Evolutionary conservation across 129 eudicot species (phyloP).

Genomic region (Escallonia rubra): DNA sequence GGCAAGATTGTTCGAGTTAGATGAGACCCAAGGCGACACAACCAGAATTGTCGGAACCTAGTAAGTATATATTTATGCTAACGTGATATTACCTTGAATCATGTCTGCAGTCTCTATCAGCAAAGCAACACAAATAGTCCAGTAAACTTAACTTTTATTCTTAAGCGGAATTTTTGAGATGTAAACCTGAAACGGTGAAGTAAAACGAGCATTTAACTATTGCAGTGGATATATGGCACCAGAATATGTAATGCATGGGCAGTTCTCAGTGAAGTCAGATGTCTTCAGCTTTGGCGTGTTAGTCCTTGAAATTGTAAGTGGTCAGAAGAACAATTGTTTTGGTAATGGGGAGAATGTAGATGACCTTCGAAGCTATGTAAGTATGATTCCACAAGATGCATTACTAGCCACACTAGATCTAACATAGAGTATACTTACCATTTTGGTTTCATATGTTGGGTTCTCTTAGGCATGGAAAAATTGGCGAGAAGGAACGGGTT

Average conservation of each 20-base stretch:
- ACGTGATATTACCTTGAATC: no score
- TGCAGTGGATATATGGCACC: slow-evolving; percentile 59
- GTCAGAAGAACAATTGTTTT: slow-evolving; percentile 26
- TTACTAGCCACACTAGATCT: not conserved
- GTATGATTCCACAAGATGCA: not conserved
- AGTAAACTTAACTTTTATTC: not conserved
- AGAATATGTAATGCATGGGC: slow-evolving; percentile 40
- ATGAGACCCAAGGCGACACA: no score
- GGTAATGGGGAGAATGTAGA: slow-evolving; percentile 19
- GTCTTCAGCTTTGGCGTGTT: slow-evolving; percentile 52
- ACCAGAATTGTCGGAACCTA: no score
- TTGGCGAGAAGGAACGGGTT: slow-evolving; percentile 32
- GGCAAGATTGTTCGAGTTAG: no score
- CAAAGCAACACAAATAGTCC: no score
- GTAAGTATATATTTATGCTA: no score
- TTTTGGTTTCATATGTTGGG: not conserved
- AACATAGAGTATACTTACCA: not conserved
- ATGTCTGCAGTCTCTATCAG: no score
- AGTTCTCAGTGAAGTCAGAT: slow-evolving; percentile 41
- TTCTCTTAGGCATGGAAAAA: slow-evolving; percentile 40
- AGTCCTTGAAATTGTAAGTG: slow-evolving; percentile 39
- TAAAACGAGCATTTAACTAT: slow-evolving; percentile 13
- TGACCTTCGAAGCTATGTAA: slow-evolving; percentile 43
- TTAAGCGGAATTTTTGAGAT: not conserved
- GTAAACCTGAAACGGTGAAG: not conserved